Percentiles rank a stretch among this genome's conserved stretches.
phyloP scores from a whole-genome alignment of 164 flowering plant genomes.

The Nymphaea thermarum region DNA sequence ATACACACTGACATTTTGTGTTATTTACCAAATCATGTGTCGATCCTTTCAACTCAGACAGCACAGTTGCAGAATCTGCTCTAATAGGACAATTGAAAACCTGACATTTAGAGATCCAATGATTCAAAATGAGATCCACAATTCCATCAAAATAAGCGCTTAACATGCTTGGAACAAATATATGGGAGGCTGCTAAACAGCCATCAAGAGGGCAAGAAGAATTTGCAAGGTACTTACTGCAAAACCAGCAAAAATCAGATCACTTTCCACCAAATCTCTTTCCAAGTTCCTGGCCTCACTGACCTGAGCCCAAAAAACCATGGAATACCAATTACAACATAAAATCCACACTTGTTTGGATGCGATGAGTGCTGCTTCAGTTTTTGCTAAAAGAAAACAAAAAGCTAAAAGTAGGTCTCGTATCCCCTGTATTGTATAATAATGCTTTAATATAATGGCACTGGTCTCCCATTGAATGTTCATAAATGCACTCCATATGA shows the following conservation, averaged over 20 bases:
- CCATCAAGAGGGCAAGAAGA: too few species aligned
- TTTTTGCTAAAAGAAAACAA: too few species aligned
- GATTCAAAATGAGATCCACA: neutral
- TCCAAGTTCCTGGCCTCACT: slow-evolving; percentile 93
- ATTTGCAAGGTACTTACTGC: slow-evolving; percentile 35
- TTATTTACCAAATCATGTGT: slow-evolving; percentile 86
- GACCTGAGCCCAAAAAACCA: slow-evolving; percentile 31
- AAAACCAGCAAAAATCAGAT: slow-evolving; percentile 89
- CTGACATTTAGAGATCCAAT: slow-evolving; percentile 23
- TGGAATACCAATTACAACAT: too few species aligned
- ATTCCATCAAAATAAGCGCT: neutral
- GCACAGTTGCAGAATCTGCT: slow-evolving; percentile 66
- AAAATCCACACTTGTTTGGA: too few species aligned
- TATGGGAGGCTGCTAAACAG: too few species aligned
- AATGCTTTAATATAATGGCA: too few species aligned
- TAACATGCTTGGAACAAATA: neutral
- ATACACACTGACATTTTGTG: neutral
- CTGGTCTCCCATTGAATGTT: too few species aligned
- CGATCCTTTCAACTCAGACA: slow-evolving; percentile 70
- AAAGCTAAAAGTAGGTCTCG: too few species aligned
- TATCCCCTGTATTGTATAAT: too few species aligned
- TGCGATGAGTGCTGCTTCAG: too few species aligned
- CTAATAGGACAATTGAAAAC: slow-evolving; percentile 94
- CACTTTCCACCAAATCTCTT: slow-evolving; percentile 71
- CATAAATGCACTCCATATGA: too few species aligned